Conservation (phyloP, 2,329 filamentous ascomycete species). For the Metarhizium brunneum region DNA sequence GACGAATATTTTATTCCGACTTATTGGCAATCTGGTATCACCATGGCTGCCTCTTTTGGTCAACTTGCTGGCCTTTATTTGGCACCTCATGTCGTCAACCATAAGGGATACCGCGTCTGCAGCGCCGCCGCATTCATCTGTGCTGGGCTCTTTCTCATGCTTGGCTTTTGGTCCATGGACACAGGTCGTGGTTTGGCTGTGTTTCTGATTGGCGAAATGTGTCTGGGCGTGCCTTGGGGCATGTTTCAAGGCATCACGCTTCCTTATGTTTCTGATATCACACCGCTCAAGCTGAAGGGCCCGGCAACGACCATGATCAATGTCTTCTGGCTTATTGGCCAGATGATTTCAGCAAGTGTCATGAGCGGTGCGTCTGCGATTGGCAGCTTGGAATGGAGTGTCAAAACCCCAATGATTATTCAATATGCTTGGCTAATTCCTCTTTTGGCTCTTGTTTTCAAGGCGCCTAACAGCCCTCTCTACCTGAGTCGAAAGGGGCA, state of each 20-base stretch:
- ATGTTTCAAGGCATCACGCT: slow-evolving; percentile 1
- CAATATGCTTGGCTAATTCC: not conserved
- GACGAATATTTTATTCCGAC: slow-evolving; percentile 1
- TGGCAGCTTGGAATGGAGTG: not conserved
- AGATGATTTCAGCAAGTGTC: not conserved
- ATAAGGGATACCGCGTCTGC: slow-evolving; percentile 14
- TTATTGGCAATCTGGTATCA: slow-evolving; percentile 9
- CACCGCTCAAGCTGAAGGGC: not conserved
- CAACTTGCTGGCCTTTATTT: slow-evolving; percentile 10
- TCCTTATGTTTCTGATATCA: slow-evolving; percentile 2
- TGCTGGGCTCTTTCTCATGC: slow-evolving; percentile 23
- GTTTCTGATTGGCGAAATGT: not conserved
- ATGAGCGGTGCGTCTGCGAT: not conserved
- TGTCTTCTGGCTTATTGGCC: slow-evolving; percentile 1
- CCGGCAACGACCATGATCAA: slow-evolving; percentile 1
- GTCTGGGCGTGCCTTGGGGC: not conserved
- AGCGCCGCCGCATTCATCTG: slow-evolving; percentile 23
- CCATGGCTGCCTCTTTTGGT: slow-evolving; percentile 7
- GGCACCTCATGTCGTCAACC: slow-evolving; percentile 7
- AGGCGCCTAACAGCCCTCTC: not conserved
- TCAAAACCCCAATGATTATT: not conserved
- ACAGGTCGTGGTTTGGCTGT: not conserved
- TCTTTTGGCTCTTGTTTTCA: not conserved
- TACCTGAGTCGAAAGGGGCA: not conserved
- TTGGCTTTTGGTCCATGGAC: not conserved